Conservation (phyloP, 495 filamentous ascomycete species). For the Hypoxylon trugodes region DNA sequence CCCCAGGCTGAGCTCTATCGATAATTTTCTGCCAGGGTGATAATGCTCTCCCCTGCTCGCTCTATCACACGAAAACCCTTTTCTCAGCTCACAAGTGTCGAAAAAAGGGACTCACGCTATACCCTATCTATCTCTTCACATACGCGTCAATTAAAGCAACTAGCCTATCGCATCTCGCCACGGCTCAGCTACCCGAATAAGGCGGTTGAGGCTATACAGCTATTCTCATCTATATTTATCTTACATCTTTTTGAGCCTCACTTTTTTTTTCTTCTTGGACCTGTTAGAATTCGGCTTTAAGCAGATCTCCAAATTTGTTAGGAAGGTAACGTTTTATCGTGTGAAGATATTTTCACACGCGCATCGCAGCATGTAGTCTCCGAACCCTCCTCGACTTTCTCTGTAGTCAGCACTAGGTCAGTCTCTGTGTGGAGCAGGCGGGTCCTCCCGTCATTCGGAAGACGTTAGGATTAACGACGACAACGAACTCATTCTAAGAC, state of each 20-base stretch:
- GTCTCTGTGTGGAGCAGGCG: constrained; percentile 27
- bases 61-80: constrained; percentile 2
- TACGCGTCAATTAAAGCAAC: constrained; percentile 2
- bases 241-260: constrained; percentile 24
- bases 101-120: constrained; percentile 22
- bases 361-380: background rate
- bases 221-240: constrained; percentile 18
- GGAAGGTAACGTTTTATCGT: background rate
- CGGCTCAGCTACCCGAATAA: constrained; percentile 35
- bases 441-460: constrained; percentile 27
- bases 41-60: constrained; percentile 5
- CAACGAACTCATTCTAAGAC: constrained; percentile 15
- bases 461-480: constrained; percentile 21
- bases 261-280: background rate
- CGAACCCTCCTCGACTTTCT: background rate
- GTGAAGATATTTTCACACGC: constrained; percentile 1
- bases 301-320: background rate
- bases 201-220: constrained; percentile 38
- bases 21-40: constrained; percentile 14
- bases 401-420: constrained; percentile 25
- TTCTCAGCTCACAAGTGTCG: constrained; percentile 32
- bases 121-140: constrained; percentile 22
- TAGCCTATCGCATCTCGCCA: constrained; percentile 22
- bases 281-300: background rate
- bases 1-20: constrained; percentile 27